A percentile compares a stretch with the other conserved stretches of the same genome.
phyloP scores from a whole-genome alignment of 2,329 filamentous ascomycete species.

The Pseudopithomyces chartarum region DNA sequence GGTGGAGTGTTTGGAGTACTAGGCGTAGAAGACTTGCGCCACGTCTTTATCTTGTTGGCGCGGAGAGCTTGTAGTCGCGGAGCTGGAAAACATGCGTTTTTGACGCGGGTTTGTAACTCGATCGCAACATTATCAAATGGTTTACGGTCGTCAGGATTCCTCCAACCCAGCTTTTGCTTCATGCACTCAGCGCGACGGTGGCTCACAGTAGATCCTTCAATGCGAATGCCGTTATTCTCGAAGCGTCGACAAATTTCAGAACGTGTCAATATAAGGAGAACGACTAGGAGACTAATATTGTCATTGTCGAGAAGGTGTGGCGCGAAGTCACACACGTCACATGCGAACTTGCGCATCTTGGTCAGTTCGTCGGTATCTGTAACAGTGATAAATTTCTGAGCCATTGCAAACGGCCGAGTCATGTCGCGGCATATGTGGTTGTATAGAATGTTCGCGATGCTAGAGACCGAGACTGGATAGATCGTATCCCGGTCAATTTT shows the following conservation, averaged over 20 bases:
- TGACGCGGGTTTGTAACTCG: constrained; percentile 43
- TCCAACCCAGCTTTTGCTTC: constrained; percentile 45
- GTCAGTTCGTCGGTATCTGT: constrained; percentile 38
- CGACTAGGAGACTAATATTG: constrained; percentile 42
- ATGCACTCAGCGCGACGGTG: constrained; percentile 46
- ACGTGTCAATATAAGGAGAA: constrained; percentile 41
- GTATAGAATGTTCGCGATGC: constrained; percentile 38
- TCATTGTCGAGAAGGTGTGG: constrained; percentile 47
- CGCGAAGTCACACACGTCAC: constrained; percentile 43
- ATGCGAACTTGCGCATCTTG: constrained; percentile 40
- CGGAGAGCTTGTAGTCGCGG: constrained; percentile 25
- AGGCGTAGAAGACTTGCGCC: constrained; percentile 27
- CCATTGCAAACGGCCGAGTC: constrained; percentile 41
- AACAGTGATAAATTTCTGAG: constrained; percentile 38
- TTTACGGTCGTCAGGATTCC: constrained; percentile 37
- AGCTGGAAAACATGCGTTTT: constrained; percentile 38
- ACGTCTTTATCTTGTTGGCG: constrained; percentile 20
- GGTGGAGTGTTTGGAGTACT: constrained; percentile 20
- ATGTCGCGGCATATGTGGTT: constrained; percentile 43
- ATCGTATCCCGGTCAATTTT: constrained; percentile 39
- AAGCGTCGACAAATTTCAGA: constrained; percentile 43
- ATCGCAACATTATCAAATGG: constrained; percentile 41
- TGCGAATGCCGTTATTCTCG: constrained; percentile 43
- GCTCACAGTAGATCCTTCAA: constrained; percentile 45
- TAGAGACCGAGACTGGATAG: constrained; percentile 42